Percentiles rank a stretch among this genome's conserved stretches.
Evolutionary conservation across 2,329 filamentous ascomycete species (phyloP).

Genomic region (Microcera coccophila): DNA sequence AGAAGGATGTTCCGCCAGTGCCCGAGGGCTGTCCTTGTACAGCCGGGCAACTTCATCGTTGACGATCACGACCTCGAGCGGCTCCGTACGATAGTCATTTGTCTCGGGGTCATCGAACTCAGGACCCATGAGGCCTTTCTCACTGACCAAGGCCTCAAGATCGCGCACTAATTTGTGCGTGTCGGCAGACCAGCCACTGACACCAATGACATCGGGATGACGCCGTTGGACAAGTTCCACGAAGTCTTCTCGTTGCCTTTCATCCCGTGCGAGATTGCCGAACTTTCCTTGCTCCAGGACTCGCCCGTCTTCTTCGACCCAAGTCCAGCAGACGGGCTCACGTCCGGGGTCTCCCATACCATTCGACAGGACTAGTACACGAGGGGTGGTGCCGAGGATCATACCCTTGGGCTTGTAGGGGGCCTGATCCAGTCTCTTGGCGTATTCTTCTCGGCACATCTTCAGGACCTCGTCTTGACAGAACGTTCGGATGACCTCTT

Average conservation of each 20-base stretch:
- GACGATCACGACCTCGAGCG: slow-evolving; percentile 82
- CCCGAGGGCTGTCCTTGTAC: slow-evolving; percentile 86
- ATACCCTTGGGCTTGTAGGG: slow-evolving; percentile 94
- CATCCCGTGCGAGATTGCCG: slow-evolving; percentile 69
- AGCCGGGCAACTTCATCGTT: slow-evolving; percentile 97
- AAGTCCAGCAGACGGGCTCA: slow-evolving; percentile 86
- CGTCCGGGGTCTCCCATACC: slow-evolving; percentile 69
- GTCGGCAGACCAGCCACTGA: slow-evolving; percentile 85
- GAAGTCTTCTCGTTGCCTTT: slow-evolving; percentile 63
- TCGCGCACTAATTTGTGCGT: slow-evolving; percentile 80
- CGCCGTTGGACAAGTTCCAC: slow-evolving; percentile 74
- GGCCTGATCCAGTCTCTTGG: slow-evolving; percentile 86
- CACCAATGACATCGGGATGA: slow-evolving; percentile 82
- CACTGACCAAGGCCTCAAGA: slow-evolving; percentile 71
- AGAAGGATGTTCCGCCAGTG: slow-evolving; percentile 73
- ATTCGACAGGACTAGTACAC: slow-evolving; percentile 82
- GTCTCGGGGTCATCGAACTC: slow-evolving; percentile 79
- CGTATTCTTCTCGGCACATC: slow-evolving; percentile 83
- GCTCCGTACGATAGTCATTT: slow-evolving; percentile 70
- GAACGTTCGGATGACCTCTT: slow-evolving; percentile 87
- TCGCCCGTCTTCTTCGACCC: slow-evolving; percentile 87
- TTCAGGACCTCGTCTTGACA: slow-evolving; percentile 92
- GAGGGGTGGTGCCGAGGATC: slow-evolving; percentile 79
- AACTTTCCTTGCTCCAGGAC: slow-evolving; percentile 88
- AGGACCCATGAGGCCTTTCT: slow-evolving; percentile 71